Percentiles rank a stretch among this genome's conserved stretches.
Evolutionary conservation across 176 grass and related monocot genomes (phyloP).

Genomic region (Typha latifolia): DNA sequence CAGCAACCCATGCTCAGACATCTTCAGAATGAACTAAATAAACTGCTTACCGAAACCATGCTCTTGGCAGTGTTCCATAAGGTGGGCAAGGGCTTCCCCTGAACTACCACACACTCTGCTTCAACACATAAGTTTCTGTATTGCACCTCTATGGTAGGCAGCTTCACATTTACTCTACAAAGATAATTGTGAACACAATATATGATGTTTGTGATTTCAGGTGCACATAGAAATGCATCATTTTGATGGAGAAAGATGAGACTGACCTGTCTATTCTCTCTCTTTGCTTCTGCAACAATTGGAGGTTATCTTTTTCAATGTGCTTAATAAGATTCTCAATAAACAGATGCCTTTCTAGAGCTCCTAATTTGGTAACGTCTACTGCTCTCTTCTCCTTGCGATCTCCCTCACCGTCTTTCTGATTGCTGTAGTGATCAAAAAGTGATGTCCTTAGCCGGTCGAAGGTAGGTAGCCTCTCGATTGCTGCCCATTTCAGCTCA

Average conservation of each 20-base stretch:
- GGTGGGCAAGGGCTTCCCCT: constrained; percentile 50
- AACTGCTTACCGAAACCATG: constrained; percentile 22
- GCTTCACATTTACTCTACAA: constrained; percentile 39
- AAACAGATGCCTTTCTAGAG: constrained; percentile 29
- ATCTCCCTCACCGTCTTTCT: background rate
- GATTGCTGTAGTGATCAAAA: constrained; percentile 1
- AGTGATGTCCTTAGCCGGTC: constrained; percentile 42
- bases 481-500: constrained; percentile 53
- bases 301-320: constrained; percentile 48
- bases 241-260: background rate
- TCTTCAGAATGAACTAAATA: background rate
- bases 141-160: constrained; percentile 47
- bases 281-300: constrained; percentile 57
- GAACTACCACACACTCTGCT: constrained; percentile 43
- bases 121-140: constrained; percentile 36
- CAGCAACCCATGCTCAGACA: too few species aligned
- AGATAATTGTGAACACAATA: background rate
- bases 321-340: constrained; percentile 53
- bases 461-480: constrained; percentile 53
- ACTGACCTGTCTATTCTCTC: constrained; percentile 43
- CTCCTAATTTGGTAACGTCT: constrained; percentile 45
- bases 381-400: constrained; percentile 8
- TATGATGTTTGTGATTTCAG: background rate
- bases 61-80: constrained; percentile 41
- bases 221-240: background rate